Base-by-base conservation (phyloP, 768 basidiomycete genomes). In the Rickenella mellea region DNA sequence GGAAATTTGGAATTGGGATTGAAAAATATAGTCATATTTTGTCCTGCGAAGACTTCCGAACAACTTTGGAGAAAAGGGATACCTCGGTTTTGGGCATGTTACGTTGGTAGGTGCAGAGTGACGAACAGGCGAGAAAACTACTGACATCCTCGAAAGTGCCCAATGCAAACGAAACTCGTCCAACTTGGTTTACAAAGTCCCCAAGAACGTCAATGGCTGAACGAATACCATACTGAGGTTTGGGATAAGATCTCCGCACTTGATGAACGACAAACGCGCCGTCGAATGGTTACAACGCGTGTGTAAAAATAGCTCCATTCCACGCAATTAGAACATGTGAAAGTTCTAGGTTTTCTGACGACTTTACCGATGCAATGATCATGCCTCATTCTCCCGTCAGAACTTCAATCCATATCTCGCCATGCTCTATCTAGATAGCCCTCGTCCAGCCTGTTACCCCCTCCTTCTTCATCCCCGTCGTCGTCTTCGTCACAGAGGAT, bases 21-120 rank as follows among this genome's bases (percentile, higher is more conserved):
- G 94, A 99, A 64, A n/a, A 91, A 77, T 59, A 72, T 97, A 30
- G 78, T 92, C 17, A 66, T 94, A n/a, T 83, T 94, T 3, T 70
- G 74, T 38, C 72, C 80, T 32, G 80, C 62, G 8, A 59, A 81
- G 41, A 90, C 89, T 1, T n/a, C 74, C 68, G 6, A 73, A 89
- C 55, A 72, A 74, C 48, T 98, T 93, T 56, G 90, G 87, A 1
- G 76, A 78, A 15, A 83, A 83, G 49, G 87, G 83, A 1, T 98
- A 79, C 61, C 71, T 96, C 24, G 73, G 78, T 2, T 85, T 94
- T 47, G 94, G 97, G 61, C 68, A 73, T 42, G 69, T 98, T 43
- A 97, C 93, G 0, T 76, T 94, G 74, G 93, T 92, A 37, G 37
- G 80, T n/a, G n/a, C n/a, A n/a, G n/a, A n/a, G n/a, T n/a, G n/a